phyloP scores from a whole-genome alignment of 345 rosid species.

The Carallia pectinifolia region DNA sequence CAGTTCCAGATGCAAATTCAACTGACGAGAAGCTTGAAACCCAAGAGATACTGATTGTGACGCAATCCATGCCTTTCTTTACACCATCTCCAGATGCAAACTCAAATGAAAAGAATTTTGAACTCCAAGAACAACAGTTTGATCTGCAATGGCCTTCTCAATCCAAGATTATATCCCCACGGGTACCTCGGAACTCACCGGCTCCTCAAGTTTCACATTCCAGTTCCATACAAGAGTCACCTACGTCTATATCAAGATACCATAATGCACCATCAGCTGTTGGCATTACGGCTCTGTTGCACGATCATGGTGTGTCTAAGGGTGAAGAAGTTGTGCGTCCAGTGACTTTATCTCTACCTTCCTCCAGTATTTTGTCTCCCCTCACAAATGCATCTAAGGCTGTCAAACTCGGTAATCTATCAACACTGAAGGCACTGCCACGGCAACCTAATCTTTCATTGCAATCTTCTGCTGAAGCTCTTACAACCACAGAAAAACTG shows the following conservation, averaged over 20 bases:
- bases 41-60: background rate
- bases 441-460: conserved; percentile 9
- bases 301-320: conserved; percentile 52
- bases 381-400: conserved; percentile 23
- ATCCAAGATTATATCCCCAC: conserved; percentile 57
- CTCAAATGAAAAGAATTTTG: conserved; percentile 35
- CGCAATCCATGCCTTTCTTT: background rate
- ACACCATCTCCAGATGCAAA: conserved; percentile 35
- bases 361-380: conserved; percentile 30
- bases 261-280: conserved; percentile 50
- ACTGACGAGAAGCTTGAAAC: conserved; percentile 14
- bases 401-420: conserved; percentile 17
- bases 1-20: conserved; percentile 22
- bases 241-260: conserved; percentile 46
- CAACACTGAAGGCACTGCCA: conserved; percentile 19
- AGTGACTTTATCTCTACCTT: conserved; percentile 28
- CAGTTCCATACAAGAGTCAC: conserved; percentile 47
- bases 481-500: conserved; percentile 5
- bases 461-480: conserved; percentile 15
- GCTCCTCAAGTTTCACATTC: conserved; percentile 42
- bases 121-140: conserved; percentile 46
- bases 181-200: conserved; percentile 37
- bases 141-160: conserved; percentile 47
- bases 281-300: conserved; percentile 80
- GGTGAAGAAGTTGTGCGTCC: conserved; percentile 40